These are phyloP conservation scores for Suillus variegatus DNA, from an alignment of 768 basidiomycete genomes.

Conservation along the genomic window DNA sequence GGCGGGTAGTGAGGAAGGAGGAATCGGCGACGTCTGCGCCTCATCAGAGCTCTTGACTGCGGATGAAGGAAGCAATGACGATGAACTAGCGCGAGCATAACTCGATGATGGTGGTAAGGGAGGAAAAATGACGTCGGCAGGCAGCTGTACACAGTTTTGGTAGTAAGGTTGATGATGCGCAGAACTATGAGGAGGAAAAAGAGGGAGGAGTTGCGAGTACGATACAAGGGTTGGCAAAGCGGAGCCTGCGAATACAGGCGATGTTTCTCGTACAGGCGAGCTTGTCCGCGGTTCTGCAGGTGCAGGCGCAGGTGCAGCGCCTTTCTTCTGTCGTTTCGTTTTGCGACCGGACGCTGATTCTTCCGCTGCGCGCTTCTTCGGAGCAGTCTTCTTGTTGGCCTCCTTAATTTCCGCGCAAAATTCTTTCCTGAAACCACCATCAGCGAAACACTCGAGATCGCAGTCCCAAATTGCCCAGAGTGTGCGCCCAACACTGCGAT, in stretches of 20 bases:
- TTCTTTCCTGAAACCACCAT: conserved; percentile 78
- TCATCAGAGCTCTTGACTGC: conserved; percentile 22
- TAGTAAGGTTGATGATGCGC: conserved; percentile 78
- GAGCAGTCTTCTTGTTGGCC: conserved; percentile 29
- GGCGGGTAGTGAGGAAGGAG: conserved; percentile 52
- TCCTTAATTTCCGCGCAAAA: conserved; percentile 42
- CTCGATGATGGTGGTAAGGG: conserved; percentile 59
- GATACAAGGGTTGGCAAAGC: conserved; percentile 25
- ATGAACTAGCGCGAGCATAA: conserved; percentile 31
- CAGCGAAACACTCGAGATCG: conserved; percentile 79
- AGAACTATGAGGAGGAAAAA: conserved; percentile 58
- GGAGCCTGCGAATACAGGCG: conserved; percentile 23
- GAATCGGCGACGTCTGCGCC: conserved; percentile 29
- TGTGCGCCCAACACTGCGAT: conserved; percentile 77
- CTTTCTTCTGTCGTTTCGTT: conserved; percentile 48
- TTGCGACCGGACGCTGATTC: conserved; percentile 40
- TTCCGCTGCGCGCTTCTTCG: conserved; percentile 43
- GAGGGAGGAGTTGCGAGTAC: conserved; percentile 27
- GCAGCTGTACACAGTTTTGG: conserved; percentile 54
- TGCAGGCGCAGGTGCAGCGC: conserved; percentile 14
- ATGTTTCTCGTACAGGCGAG: conserved; percentile 13
- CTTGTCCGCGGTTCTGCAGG: conserved; percentile 12
- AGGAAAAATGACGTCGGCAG: conserved; percentile 73
- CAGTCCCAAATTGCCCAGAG: conserved; percentile 88
- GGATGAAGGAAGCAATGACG: conserved; percentile 26